A percentile compares a stretch with the other conserved stretches of the same genome.
phyloP scores from a whole-genome alignment of 2,329 filamentous ascomycete species.

The Arthrobotrys entomopaga region DNA sequence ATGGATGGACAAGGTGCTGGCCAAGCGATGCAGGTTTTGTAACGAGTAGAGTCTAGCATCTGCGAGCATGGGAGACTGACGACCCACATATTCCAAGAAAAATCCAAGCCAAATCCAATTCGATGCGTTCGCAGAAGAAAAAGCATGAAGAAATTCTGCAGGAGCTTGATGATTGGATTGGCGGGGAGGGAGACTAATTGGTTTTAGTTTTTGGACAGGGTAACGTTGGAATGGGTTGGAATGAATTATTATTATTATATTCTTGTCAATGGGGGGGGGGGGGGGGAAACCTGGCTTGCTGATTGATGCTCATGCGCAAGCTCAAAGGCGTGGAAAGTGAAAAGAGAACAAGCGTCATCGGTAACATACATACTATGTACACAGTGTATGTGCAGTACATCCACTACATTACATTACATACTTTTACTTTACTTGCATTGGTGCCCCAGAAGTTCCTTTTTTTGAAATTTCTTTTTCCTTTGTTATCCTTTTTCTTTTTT shows the following conservation, averaged over 20 bases:
- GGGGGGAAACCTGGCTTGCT: too few relatives aligned
- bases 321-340: not conserved
- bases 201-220: not conserved
- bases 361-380: too few relatives aligned
- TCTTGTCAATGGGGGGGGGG: too few relatives aligned
- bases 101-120: too few relatives aligned
- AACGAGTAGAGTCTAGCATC: too few relatives aligned
- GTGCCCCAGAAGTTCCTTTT: not conserved
- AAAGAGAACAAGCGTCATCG: slow-evolving; percentile 7
- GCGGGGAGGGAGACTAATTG: not conserved
- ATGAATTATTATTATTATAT: too few relatives aligned
- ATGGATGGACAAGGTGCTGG: not conserved
- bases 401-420: too few relatives aligned
- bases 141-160: slow-evolving; percentile 2
- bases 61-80: not conserved
- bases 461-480: too few relatives aligned
- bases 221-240: slow-evolving; percentile 4
- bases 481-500: slow-evolving; percentile 18
- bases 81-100: not conserved
- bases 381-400: too few relatives aligned
- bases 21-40: not conserved
- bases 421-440: too few relatives aligned
- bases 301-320: too few relatives aligned
- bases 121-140: slow-evolving; percentile 15
- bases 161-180: slow-evolving; percentile 24